Percentiles rank a stretch among this genome's conserved stretches.
phyloP scores from a whole-genome alignment of 2,329 filamentous ascomycete genomes.

The Thelonectria discophora region DNA sequence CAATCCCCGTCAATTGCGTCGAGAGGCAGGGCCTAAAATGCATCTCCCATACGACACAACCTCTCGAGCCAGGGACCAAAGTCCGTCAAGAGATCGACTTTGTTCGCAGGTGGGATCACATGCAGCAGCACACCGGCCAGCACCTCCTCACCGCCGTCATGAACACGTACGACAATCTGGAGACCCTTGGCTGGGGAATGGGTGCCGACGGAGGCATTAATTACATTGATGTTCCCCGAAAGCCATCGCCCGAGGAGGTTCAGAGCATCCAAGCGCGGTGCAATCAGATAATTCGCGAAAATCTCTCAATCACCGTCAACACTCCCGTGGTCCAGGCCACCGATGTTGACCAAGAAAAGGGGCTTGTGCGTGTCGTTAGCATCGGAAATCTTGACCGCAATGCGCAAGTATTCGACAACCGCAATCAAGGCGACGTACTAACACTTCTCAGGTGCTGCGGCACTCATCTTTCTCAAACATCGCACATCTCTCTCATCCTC shows the following conservation, averaged over 20 bases:
- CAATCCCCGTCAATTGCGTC: slow-evolving; percentile 37
- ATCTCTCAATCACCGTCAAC: slow-evolving; percentile 37
- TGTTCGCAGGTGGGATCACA: slow-evolving; percentile 45
- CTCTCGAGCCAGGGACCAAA: slow-evolving; percentile 28
- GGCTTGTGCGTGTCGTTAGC: slow-evolving; percentile 42
- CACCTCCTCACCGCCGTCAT: slow-evolving; percentile 46
- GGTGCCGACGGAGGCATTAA: slow-evolving; percentile 41
- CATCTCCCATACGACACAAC: slow-evolving; percentile 33
- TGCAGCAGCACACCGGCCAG: slow-evolving; percentile 48
- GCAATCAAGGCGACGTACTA: not conserved
- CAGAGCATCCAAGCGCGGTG: slow-evolving; percentile 40
- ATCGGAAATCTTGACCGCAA: slow-evolving; percentile 45
- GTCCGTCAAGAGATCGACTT: slow-evolving; percentile 44
- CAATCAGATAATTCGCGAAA: slow-evolving; percentile 39
- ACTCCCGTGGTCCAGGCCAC: slow-evolving; percentile 37
- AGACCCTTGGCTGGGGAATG: slow-evolving; percentile 46
- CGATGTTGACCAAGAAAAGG: slow-evolving; percentile 44
- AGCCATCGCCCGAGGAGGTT: slow-evolving; percentile 38
- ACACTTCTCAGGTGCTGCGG: slow-evolving; percentile 41
- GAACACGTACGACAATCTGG: slow-evolving; percentile 36
- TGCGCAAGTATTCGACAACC: slow-evolving; percentile 29
- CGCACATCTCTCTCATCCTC: slow-evolving; percentile 43
- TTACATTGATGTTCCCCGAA: slow-evolving; percentile 44
- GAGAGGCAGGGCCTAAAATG: slow-evolving; percentile 43
- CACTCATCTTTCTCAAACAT: slow-evolving; percentile 45